Percentiles rank a stretch among this genome's conserved stretches.
Conservation (phyloP, 2,329 filamentous ascomycete genomes). For the Elsinoe perseae region DNA sequence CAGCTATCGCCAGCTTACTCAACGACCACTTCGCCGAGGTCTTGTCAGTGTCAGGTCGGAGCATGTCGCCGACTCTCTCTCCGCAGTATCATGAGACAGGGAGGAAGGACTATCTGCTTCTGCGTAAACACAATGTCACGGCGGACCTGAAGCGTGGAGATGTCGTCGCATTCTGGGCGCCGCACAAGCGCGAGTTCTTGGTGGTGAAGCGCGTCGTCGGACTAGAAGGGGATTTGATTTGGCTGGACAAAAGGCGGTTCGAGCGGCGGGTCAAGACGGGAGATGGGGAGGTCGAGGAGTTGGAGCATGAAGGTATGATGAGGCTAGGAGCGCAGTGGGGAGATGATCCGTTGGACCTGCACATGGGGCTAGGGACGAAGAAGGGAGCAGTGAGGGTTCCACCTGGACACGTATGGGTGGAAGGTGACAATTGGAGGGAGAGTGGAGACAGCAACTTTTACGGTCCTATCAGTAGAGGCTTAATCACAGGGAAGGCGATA, state of each 20-base stretch:
- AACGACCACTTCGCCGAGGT: conserved; percentile 36
- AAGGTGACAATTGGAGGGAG: conserved; percentile 71
- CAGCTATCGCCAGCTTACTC: conserved; percentile 25
- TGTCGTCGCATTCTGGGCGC: conserved; percentile 43
- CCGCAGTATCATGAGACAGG: conserved; percentile 36
- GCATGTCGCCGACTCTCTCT: conserved; percentile 41
- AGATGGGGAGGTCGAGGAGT: conserved; percentile 29
- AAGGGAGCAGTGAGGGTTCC: conserved; percentile 55
- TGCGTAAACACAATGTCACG: conserved; percentile 27
- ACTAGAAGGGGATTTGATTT: conserved; percentile 69
- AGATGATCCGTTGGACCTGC: conserved; percentile 20
- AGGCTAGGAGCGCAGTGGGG: conserved; percentile 22
- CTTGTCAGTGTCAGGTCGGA: conserved; percentile 33
- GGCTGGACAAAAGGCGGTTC: conserved; percentile 43
- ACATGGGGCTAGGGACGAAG: conserved; percentile 14
- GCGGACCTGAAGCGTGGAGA: conserved; percentile 35
- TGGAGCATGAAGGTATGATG: conserved; percentile 2
- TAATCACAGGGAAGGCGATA: conserved; percentile 68
- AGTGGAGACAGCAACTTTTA: conserved; percentile 83
- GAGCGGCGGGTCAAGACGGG: conserved; percentile 29
- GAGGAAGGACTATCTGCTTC: conserved; percentile 32
- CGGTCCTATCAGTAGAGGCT: conserved; percentile 58
- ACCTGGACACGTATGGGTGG: conserved; percentile 84
- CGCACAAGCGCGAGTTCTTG: conserved; percentile 58
- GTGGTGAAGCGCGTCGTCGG: conserved; percentile 79